These are phyloP conservation scores for Gnomoniopsis sp. DNA, from an alignment of 2,329 filamentous ascomycete species.

Conservation along the genomic window DNA sequence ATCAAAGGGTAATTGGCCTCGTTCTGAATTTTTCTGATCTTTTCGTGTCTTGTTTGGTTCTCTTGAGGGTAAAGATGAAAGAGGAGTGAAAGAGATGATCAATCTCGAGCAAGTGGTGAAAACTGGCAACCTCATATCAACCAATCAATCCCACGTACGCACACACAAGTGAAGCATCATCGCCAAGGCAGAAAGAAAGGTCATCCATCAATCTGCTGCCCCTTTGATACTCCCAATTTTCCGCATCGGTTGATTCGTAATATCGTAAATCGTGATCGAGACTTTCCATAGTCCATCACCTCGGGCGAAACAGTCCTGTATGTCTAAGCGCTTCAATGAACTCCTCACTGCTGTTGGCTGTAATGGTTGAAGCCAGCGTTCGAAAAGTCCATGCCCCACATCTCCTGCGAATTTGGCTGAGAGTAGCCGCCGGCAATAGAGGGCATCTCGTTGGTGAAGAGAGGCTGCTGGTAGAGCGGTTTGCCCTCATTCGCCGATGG, in stretches of 20 bases:
- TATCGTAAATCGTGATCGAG: slow-evolving; percentile 8
- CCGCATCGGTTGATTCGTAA: slow-evolving; percentile 4
- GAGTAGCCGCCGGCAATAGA: slow-evolving; percentile 50
- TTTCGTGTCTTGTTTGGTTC: neutral
- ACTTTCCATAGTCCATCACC: neutral
- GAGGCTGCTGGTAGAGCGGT: slow-evolving; percentile 32
- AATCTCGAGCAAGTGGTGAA: slow-evolving; percentile 5
- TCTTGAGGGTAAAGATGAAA: neutral
- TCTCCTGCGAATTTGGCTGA: slow-evolving; percentile 49
- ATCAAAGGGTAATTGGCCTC: neutral
- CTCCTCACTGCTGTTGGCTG: slow-evolving; percentile 26
- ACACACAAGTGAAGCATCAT: slow-evolving; percentile 4
- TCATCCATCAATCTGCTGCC: slow-evolving; percentile 3
- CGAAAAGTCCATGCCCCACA: slow-evolving; percentile 45
- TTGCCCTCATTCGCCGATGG: slow-evolving; percentile 38
- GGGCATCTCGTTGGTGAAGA: slow-evolving; percentile 47
- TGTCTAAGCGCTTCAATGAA: neutral
- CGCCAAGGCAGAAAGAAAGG: slow-evolving; percentile 2
- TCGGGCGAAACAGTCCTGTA: neutral
- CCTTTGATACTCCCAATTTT: neutral
- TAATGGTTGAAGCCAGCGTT: slow-evolving; percentile 31
- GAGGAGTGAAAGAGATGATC: slow-evolving; percentile 8
- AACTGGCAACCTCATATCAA: neutral
- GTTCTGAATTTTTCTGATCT: neutral
- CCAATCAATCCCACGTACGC: slow-evolving; percentile 2